A percentile compares a stretch with the other conserved stretches of the same genome.
Evolutionary conservation across 176 grass and related monocot species (phyloP).

Genomic region (Bromus sterilis): DNA sequence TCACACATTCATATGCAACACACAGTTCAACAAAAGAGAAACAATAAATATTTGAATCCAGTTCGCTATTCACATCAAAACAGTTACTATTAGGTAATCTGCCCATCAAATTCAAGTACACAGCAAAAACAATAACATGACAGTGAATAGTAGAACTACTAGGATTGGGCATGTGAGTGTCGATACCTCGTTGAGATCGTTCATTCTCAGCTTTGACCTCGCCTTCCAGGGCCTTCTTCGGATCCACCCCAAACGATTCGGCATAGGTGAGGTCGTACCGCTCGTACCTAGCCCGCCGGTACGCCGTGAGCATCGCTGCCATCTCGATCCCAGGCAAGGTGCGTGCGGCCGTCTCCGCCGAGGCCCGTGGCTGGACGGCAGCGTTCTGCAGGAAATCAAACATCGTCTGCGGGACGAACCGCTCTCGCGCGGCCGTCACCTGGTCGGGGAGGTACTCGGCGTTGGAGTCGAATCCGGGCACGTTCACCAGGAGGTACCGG

Average conservation of each 20-base stretch:
- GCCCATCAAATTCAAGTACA: slow-evolving; percentile 21
- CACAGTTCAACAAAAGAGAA: background rate
- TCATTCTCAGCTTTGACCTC: slow-evolving; percentile 18
- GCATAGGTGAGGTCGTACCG: slow-evolving; percentile 65
- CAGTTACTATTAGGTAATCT: background rate
- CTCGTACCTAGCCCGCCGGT: slow-evolving; percentile 45
- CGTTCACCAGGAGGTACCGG: slow-evolving; percentile 52
- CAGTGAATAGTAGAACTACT: background rate
- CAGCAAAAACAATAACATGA: background rate
- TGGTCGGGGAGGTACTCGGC: slow-evolving; percentile 69
- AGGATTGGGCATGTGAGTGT: slow-evolving; percentile 33
- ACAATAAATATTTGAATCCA: background rate
- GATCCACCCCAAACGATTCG: slow-evolving; percentile 72
- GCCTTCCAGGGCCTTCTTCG: background rate
- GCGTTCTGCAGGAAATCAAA: slow-evolving; percentile 34
- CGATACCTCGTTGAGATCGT: slow-evolving; percentile 80
- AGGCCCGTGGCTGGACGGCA: slow-evolving; percentile 28
- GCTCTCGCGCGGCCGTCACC: slow-evolving; percentile 37
- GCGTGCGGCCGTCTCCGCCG: background rate
- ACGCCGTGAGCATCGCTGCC: slow-evolving; percentile 46
- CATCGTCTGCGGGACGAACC: slow-evolving; percentile 33
- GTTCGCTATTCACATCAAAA: background rate
- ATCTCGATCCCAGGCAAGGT: slow-evolving; percentile 34
- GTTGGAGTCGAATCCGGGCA: slow-evolving; percentile 58
- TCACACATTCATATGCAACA: background rate